Percentiles rank a stretch among this genome's conserved stretches.
phyloP scores from a whole-genome alignment of 2,329 filamentous ascomycete species.

The Pseudocercospora crystallina region DNA sequence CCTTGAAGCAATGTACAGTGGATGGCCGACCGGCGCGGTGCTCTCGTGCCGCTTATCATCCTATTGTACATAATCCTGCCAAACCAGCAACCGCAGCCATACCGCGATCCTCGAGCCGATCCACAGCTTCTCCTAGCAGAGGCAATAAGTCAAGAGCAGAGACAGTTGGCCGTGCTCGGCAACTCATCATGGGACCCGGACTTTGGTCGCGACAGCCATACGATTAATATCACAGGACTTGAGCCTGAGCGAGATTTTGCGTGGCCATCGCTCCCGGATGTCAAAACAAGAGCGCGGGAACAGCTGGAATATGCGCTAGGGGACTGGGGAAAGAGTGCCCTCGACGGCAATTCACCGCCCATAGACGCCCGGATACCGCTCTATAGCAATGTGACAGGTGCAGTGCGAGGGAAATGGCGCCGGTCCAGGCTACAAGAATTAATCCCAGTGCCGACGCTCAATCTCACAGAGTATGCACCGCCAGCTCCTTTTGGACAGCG shows the following conservation, averaged over 20 bases:
- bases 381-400: constrained; percentile 79
- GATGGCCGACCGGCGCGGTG: constrained; percentile 45
- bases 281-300: constrained; percentile 64
- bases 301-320: constrained; percentile 48
- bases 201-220: constrained; percentile 49
- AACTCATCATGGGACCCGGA: constrained; percentile 51
- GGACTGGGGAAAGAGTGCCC: constrained; percentile 30
- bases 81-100: constrained; percentile 37
- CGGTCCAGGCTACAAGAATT: constrained; percentile 54
- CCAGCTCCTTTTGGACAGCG: constrained; percentile 63
- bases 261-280: constrained; percentile 70
- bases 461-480: constrained; percentile 59
- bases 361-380: constrained; percentile 46
- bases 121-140: constrained; percentile 38
- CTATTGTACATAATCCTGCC: constrained; percentile 25
- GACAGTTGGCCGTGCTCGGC: constrained; percentile 51
- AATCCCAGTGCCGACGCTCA: constrained; percentile 47
- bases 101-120: constrained; percentile 19
- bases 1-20: constrained; percentile 22
- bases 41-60: constrained; percentile 50
- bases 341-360: constrained; percentile 40
- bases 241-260: constrained; percentile 70
- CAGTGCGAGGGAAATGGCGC: constrained; percentile 74
- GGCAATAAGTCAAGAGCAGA: constrained; percentile 52
- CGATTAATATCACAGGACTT: constrained; percentile 67